Conservation (phyloP, 1,139 yeast species). For the Groenewaldozyma auringiensis region DNA sequence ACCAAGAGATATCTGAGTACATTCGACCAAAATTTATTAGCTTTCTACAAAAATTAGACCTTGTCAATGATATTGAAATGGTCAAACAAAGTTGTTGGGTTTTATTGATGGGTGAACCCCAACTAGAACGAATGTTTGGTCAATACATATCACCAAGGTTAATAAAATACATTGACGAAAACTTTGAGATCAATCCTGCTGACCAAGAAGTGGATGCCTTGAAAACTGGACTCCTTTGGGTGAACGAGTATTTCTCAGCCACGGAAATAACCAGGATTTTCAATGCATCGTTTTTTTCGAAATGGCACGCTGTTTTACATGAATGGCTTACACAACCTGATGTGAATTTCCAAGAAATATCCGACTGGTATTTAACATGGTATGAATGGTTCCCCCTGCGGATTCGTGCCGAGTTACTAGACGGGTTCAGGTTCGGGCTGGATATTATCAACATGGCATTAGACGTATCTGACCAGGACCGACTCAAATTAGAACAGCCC, state of each 20-base stretch:
- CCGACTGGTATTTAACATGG: slow-evolving; percentile 31
- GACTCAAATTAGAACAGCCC: background rate
- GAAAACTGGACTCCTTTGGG: slow-evolving; percentile 25
- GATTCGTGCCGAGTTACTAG: slow-evolving; percentile 19
- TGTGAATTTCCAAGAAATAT: slow-evolving; percentile 21
- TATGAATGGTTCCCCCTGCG: slow-evolving; percentile 22
- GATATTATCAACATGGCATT: slow-evolving; percentile 32
- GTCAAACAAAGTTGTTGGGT: slow-evolving; percentile 1
- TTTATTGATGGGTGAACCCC: background rate
- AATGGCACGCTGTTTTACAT: slow-evolving; percentile 26
- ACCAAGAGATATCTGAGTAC: background rate
- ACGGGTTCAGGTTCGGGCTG: slow-evolving; percentile 26
- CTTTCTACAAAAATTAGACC: background rate
- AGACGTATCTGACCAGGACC: slow-evolving; percentile 16
- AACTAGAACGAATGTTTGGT: slow-evolving; percentile 22
- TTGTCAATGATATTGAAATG: background rate
- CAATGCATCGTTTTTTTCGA: slow-evolving; percentile 28
- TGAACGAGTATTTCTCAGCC: slow-evolving; percentile 14
- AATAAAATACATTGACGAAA: slow-evolving; percentile 20
- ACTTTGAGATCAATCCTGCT: slow-evolving; percentile 28
- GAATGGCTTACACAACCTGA: slow-evolving; percentile 25
- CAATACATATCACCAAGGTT: slow-evolving; percentile 32
- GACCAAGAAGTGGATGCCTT: slow-evolving; percentile 24
- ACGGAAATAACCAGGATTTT: slow-evolving; percentile 21
- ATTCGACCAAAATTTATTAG: background rate